phyloP scores from a whole-genome alignment of 176 grass and related monocot genomes.

The Olyra latifolia region DNA sequence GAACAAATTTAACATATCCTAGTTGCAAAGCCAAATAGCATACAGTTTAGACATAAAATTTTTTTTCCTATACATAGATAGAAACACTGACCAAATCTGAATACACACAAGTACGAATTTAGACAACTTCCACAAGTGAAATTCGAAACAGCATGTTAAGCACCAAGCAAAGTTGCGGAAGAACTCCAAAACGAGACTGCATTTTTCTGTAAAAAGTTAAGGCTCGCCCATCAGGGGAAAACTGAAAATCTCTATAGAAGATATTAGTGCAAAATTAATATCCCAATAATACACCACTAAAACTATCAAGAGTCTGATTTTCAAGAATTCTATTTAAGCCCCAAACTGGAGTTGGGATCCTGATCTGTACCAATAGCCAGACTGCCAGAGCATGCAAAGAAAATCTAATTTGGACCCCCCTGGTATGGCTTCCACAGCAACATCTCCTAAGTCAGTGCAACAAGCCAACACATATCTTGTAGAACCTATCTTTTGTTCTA shows the following conservation, averaged over 20 bases:
- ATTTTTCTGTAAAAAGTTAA: not conserved
- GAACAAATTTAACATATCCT: too few species aligned
- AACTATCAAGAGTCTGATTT: not conserved
- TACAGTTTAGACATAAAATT: too few species aligned
- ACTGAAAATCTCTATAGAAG: not conserved
- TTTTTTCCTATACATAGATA: not conserved
- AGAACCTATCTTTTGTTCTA: too few species aligned
- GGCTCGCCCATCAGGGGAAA: not conserved
- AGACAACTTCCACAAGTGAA: not conserved
- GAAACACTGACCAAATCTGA: not conserved
- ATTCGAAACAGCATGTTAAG: not conserved
- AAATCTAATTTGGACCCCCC: too few species aligned
- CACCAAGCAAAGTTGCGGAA: not conserved
- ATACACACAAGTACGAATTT: not conserved
- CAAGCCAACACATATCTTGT: too few species aligned
- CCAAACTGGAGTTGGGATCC: not conserved
- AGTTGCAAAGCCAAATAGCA: too few species aligned
- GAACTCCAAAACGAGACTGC: not conserved
- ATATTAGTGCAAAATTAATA: not conserved
- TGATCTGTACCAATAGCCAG: not conserved
- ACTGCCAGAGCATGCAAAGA: too few species aligned
- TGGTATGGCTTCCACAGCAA: too few species aligned
- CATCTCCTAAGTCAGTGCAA: too few species aligned
- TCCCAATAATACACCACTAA: not conserved
- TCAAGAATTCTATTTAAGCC: not conserved